A percentile compares a stretch with the other conserved stretches of the same genome.
Conservation (phyloP, 768 basidiomycete genomes). For the Leccinellum rugosiceps region DNA sequence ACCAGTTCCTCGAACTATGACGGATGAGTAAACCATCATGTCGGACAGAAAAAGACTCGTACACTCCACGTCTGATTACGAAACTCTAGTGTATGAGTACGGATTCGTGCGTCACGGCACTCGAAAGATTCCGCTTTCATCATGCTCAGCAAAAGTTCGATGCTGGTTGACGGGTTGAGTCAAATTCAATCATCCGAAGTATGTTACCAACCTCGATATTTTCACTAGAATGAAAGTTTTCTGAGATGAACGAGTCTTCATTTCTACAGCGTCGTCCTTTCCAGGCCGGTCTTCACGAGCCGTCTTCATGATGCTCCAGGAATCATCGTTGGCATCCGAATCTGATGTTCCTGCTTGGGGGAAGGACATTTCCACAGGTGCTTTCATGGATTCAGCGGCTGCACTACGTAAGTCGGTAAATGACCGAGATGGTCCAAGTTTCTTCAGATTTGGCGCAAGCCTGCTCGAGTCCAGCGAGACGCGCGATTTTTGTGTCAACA, state of each 20-base stretch:
- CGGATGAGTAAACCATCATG: conserved; percentile 4
- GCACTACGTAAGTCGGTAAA: conserved; percentile 64
- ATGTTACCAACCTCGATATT: conserved; percentile 56
- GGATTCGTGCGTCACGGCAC: conserved; percentile 73
- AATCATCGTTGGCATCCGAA: conserved; percentile 20
- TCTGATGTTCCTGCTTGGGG: conserved; percentile 15
- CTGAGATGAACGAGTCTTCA: conserved; percentile 76
- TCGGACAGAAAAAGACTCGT: conserved; percentile 28
- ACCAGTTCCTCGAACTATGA: conserved; percentile 74
- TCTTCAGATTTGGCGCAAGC: conserved; percentile 44
- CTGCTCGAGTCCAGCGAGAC: conserved; percentile 32
- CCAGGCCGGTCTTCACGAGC: conserved; percentile 17
- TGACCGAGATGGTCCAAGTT: conserved; percentile 60
- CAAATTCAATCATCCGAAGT: conserved; percentile 7
- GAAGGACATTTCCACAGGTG: conserved; percentile 7
- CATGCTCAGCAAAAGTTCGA: conserved; percentile 72
- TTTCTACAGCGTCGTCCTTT: conserved; percentile 67
- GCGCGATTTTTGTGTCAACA: conserved; percentile 31
- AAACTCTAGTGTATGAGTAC: conserved; percentile 77
- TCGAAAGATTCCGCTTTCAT: conserved; percentile 84
- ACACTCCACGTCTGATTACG: conserved; percentile 83
- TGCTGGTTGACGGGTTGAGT: conserved; percentile 37
- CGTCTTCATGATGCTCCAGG: conserved; percentile 14
- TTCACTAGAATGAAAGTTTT: conserved; percentile 82
- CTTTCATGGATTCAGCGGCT: conserved; percentile 34